Base-by-base conservation (phyloP, 176 grass and related monocot species). In the Triticum turgidum region DNA sequence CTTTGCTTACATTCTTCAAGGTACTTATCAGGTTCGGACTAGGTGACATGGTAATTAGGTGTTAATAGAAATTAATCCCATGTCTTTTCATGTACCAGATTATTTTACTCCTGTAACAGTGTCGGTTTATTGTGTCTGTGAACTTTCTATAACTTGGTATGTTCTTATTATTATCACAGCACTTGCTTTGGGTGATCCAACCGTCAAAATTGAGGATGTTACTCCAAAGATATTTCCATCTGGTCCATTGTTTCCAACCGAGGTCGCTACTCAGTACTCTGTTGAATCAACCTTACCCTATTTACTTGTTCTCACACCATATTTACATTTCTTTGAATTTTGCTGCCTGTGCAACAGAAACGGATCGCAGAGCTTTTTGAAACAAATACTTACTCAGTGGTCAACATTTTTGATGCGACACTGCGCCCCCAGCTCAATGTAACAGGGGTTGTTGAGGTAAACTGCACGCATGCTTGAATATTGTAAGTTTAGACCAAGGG, bases 361-460 rank as follows among this genome's bases (percentile, higher is more conserved):
- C 82, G 92, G 73, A 95, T 90, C 7, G 87, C 91, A 27, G 87
- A 98, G 47, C 82, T 98, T 82, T 98, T 98, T 66, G 97, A 96
- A 91, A 94, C 79, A 61, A 98, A 98, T 81, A 96, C 97, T 49
- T 96, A 98, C 39, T 96, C 97, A 41, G 97, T 98, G 17, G 97
- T 98, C 72, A 96, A 98, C 67, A 96, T 96, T 65, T 98, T 98
- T 83, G 92, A 98, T 87, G 85, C 93, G 63, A 98, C 97, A 77
- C 83, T 98, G 81, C 92, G 93, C 20, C 92, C 97, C 64, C 94
- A 95, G 56, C 90, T 98, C 78, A 98, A 96, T 80, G 76, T 96
- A 65, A 99, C 94, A 84, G 92, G 97, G 47, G 89, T 94, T 88
- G 92, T 98, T 78, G 97, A 96, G 97, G 97, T 96, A 90, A 89